Base-by-base conservation (phyloP, 371 early-diverging fungal genomes). In the Mucor lusitanicus region DNA sequence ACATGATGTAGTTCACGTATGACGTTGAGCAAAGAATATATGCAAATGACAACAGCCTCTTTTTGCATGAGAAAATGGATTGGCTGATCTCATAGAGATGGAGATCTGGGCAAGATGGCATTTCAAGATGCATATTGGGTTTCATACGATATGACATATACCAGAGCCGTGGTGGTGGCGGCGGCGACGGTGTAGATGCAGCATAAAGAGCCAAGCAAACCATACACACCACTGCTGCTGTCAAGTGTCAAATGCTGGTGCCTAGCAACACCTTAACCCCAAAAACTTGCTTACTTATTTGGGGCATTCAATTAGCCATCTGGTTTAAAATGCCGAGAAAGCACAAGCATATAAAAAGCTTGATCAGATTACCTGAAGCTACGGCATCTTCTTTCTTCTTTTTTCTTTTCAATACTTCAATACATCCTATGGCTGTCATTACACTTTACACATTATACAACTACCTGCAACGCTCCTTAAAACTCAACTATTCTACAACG, bases 381-480 rank as follows among this genome's bases (percentile, higher is more conserved):
- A 33, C 40, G 30, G 39, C n/a, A n/a, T n/a, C 6, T 30, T 30
- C 30, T 30, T 30, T 30, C 62, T 23, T 57, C 13, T 35, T 67
- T 40, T 27, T 57, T 46, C n/a, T 46, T 55, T 8, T 25, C 23
- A 21, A 17, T 56, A 1, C 35, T 25, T n/a, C 33, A 35, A 9
- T 6, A 27, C 12, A 28, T 30, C 17, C 54, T 59, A 71, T 71
- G 71, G 67, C 59, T 37, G 27, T 64, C 13, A 33, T 67, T 23
- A 67, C 56, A 19, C 42, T 63, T 6, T 53, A 59, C n/a, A 63
- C 67, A 12, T 12, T 71, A 25, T 71, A 59, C 30, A 67, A 67
- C 23, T 63, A 71, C n/a, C 53, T 71, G 48, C 71, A 71, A 54
- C 59, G 42, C 32, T 56, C 63, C 3, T 32, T 70, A 44, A 25